Conservation (phyloP, 2,329 filamentous ascomycete species). For the Alternaria sp. region DNA sequence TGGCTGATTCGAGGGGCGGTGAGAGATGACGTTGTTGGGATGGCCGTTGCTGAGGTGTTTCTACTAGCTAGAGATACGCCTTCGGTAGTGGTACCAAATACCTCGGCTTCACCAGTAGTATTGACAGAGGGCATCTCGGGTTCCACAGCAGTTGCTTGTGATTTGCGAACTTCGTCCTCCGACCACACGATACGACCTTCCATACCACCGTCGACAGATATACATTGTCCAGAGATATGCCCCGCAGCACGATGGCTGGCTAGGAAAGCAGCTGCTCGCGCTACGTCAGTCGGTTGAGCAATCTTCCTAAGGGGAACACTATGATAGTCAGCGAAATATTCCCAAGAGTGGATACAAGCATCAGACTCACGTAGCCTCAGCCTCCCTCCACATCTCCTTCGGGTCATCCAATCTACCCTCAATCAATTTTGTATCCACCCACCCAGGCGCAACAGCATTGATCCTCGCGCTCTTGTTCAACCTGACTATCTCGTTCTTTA, state of each 20-base stretch:
- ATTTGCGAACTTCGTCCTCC: slow-evolving; percentile 50
- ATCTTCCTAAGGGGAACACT: slow-evolving; percentile 57
- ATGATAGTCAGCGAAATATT: slow-evolving; percentile 11
- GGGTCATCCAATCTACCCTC: slow-evolving; percentile 60
- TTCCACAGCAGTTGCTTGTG: slow-evolving; percentile 8
- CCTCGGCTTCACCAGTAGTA: slow-evolving; percentile 6
- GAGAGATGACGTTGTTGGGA: neutral
- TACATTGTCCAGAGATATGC: slow-evolving; percentile 63
- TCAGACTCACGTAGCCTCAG: slow-evolving; percentile 54
- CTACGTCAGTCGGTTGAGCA: slow-evolving; percentile 60
- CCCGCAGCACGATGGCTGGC: slow-evolving; percentile 61
- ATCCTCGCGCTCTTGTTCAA: slow-evolving; percentile 61
- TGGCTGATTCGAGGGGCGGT: neutral
- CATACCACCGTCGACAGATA: slow-evolving; percentile 62
- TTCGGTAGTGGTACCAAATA: slow-evolving; percentile 22
- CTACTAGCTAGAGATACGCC: slow-evolving; percentile 14
- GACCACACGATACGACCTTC: slow-evolving; percentile 61
- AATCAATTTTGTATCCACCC: slow-evolving; percentile 59
- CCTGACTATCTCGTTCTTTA: slow-evolving; percentile 64
- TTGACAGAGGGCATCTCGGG: neutral
- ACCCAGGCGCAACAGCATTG: slow-evolving; percentile 61
- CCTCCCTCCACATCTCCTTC: slow-evolving; percentile 59
- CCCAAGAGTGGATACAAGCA: neutral
- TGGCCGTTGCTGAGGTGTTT: neutral
- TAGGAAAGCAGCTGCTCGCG: slow-evolving; percentile 59